A percentile compares a stretch with the other conserved stretches of the same genome.
phyloP scores from a whole-genome alignment of 75 land plant species.

The Azolla pinnata region DNA sequence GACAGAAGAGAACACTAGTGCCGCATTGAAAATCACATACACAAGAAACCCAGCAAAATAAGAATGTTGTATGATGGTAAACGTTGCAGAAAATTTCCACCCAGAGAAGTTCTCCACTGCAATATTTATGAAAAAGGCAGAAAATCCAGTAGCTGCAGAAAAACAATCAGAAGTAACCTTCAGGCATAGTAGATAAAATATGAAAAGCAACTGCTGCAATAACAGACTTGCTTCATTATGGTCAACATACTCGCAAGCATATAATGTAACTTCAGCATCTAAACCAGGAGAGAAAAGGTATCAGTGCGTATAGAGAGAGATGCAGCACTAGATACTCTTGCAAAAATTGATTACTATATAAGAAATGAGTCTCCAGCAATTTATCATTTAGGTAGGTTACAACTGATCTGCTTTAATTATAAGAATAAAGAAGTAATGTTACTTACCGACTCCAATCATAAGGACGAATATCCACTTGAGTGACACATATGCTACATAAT shows the following conservation, averaged over 20 bases:
- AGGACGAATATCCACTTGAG: slow-evolving; percentile 85
- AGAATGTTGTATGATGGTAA: slow-evolving; percentile 70
- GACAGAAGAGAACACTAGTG: slow-evolving; percentile 80
- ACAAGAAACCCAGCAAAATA: slow-evolving; percentile 79
- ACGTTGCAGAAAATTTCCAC: slow-evolving; percentile 87
- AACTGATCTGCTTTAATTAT: too few species aligned
- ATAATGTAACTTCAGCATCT: too few species aligned
- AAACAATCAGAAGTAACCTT: background rate
- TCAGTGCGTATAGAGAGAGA: too few species aligned
- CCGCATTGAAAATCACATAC: slow-evolving; percentile 61
- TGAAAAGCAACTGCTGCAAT: too few species aligned
- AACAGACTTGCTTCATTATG: background rate
- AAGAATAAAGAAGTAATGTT: too few species aligned
- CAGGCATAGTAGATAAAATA: too few species aligned
- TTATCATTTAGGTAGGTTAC: too few species aligned
- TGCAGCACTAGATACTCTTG: slow-evolving; percentile 1
- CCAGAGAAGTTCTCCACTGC: slow-evolving; percentile 97
- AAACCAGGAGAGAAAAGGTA: too few species aligned
- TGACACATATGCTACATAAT: slow-evolving; percentile 43
- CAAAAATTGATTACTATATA: too few species aligned
- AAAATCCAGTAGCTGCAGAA: slow-evolving; percentile 77
- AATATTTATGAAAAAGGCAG: slow-evolving; percentile 92
- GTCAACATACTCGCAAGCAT: too few species aligned
- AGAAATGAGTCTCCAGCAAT: too few species aligned
- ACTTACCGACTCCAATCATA: slow-evolving; percentile 83